These are phyloP conservation scores for Terfezia claveryi DNA, from an alignment of 495 filamentous ascomycete species.

Conservation along the genomic window DNA sequence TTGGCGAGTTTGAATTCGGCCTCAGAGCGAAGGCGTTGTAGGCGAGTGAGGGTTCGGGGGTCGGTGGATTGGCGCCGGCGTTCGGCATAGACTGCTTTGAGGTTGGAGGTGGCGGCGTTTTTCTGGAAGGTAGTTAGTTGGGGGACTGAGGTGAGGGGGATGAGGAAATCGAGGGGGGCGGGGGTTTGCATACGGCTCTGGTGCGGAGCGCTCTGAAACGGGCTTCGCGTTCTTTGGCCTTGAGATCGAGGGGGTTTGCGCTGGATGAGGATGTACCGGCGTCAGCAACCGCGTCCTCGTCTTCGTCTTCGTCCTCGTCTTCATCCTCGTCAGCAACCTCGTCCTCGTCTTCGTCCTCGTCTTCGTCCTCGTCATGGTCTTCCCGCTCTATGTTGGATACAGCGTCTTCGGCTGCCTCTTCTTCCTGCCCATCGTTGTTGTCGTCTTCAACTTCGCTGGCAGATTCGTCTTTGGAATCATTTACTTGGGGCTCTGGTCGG, in stretches of 20 bases:
- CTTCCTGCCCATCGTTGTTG: not conserved
- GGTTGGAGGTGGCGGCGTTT: conserved; percentile 50
- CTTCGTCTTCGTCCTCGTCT: conserved; percentile 1
- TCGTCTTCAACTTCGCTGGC: too few relatives aligned
- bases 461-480: too few relatives aligned
- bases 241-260: conserved; percentile 21
- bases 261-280: not conserved
- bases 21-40: conserved; percentile 61
- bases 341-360: not conserved
- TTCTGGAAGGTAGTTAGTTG: conserved; percentile 28
- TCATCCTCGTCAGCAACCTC: not conserved
- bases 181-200: conserved; percentile 35
- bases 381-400: not conserved
- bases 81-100: conserved; percentile 66
- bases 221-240: conserved; percentile 35
- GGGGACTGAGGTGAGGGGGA: not conserved
- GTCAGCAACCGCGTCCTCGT: not conserved
- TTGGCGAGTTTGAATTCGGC: conserved; percentile 85
- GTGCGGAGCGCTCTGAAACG: conserved; percentile 72
- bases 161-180: not conserved
- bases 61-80: conserved; percentile 60
- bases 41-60: conserved; percentile 42
- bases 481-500: too few relatives aligned
- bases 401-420: not conserved
- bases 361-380: not conserved